A percentile compares a stretch with the other conserved stretches of the same genome.
phyloP scores from a whole-genome alignment of 257 asterid species.

The Solanum pinnatisectum region DNA sequence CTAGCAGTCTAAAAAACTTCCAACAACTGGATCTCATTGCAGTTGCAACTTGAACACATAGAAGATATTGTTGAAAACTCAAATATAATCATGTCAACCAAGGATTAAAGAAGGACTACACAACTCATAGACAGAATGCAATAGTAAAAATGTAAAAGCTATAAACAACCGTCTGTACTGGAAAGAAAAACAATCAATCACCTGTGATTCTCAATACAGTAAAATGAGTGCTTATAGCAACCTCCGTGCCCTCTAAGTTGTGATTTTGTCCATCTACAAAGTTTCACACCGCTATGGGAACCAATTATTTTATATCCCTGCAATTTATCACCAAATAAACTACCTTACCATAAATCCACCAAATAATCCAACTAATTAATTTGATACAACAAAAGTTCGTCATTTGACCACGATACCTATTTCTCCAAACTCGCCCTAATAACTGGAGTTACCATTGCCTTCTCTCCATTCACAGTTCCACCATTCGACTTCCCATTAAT shows the following conservation, averaged over 20 bases:
- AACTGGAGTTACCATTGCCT: too few relatives aligned
- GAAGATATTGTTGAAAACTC: background rate
- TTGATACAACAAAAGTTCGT: background rate
- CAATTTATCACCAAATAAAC: background rate
- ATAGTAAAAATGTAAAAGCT: conserved; percentile 6
- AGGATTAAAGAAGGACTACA: background rate
- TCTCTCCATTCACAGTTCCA: too few relatives aligned
- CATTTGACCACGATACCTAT: conserved; percentile 45
- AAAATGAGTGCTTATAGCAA: conserved; percentile 93
- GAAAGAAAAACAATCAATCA: conserved; percentile 2
- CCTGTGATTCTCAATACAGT: conserved; percentile 98
- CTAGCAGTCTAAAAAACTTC: background rate
- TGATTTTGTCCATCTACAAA: conserved; percentile 98
- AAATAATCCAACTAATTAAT: background rate
- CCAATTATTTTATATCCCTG: conserved; percentile 96
- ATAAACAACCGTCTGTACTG: conserved; percentile 40
- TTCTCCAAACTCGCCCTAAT: conserved; percentile 84
- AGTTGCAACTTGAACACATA: background rate
- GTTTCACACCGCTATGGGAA: conserved; percentile 94
- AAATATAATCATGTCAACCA: background rate
- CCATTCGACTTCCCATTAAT: too few relatives aligned
- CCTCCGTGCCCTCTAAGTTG: conserved; percentile 99
- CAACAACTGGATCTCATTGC: background rate
- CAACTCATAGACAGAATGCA: background rate
- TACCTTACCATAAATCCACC: background rate